Conservation (phyloP, 2,329 filamentous ascomycete genomes). For the Hymenoscyphus occultus region DNA sequence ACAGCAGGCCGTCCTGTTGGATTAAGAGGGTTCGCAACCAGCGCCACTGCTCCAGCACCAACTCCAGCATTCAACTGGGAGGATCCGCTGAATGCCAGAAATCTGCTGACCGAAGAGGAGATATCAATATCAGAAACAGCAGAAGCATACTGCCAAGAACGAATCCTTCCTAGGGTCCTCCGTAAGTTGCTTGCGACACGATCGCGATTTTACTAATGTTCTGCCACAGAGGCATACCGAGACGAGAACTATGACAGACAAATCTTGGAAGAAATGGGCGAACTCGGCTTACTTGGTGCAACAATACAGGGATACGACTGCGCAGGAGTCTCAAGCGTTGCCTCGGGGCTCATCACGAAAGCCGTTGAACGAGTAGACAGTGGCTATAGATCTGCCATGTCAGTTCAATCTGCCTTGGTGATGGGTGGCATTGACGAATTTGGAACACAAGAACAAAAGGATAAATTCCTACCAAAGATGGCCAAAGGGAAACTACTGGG, state of each 20-base stretch:
- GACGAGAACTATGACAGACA: conserved; percentile 82
- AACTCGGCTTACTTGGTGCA: conserved; percentile 81
- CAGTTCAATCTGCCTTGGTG: conserved; percentile 85
- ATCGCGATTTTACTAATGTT: conserved; percentile 11
- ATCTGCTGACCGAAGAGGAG: conserved; percentile 85
- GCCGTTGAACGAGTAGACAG: conserved; percentile 90
- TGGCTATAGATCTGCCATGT: conserved; percentile 89
- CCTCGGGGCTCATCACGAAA: conserved; percentile 83
- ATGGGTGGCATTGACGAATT: conserved; percentile 93
- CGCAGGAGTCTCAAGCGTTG: conserved; percentile 82
- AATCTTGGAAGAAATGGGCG: conserved; percentile 89
- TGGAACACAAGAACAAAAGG: conserved; percentile 82
- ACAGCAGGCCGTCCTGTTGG: conserved; percentile 20
- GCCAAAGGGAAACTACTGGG: conserved; percentile 80
- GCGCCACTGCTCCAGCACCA: conserved; percentile 21
- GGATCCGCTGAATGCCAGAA: conserved; percentile 75
- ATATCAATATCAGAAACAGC: conserved; percentile 85
- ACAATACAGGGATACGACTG: conserved; percentile 86
- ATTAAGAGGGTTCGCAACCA: conserved; percentile 31
- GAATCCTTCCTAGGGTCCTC: conserved; percentile 78
- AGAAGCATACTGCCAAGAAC: conserved; percentile 90
- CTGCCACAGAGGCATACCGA: conserved; percentile 71
- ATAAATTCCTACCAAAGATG: conserved; percentile 75
- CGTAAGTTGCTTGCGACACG: conserved; percentile 51
- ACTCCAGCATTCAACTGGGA: conserved; percentile 74